Conservation (phyloP, 2,329 filamentous ascomycete genomes). For the Torrubiellomyces zombiae region DNA sequence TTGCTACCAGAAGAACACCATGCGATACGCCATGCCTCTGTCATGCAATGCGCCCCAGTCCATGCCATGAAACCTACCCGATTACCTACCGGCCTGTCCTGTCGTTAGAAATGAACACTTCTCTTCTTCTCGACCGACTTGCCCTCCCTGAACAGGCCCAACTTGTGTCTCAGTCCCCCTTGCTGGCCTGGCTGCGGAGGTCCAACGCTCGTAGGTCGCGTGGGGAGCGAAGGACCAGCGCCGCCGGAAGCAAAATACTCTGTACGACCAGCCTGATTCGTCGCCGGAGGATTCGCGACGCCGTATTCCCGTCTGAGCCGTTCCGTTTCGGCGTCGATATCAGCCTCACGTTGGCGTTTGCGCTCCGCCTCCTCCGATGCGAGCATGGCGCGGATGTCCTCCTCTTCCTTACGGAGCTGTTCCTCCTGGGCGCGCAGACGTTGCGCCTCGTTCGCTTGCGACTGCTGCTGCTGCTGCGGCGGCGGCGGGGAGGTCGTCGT, state of each 20-base stretch:
- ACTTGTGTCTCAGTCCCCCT: too few relatives aligned
- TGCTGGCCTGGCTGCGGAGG: slow-evolving; percentile 17
- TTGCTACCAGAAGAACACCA: too few relatives aligned
- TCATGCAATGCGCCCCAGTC: slow-evolving; percentile 3
- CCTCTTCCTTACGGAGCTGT: slow-evolving; percentile 28
- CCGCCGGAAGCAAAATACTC: slow-evolving; percentile 5
- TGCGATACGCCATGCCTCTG: background rate
- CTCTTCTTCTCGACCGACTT: slow-evolving; percentile 31
- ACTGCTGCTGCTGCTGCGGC: slow-evolving; percentile 17
- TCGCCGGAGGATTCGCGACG: slow-evolving; percentile 27
- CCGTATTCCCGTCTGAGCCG: slow-evolving; percentile 55
- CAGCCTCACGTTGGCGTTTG: slow-evolving; percentile 34
- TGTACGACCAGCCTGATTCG: slow-evolving; percentile 7
- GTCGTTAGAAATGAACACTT: slow-evolving; percentile 24
- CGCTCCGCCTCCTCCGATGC: slow-evolving; percentile 47
- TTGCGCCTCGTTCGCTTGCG: slow-evolving; percentile 61
- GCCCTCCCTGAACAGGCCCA: slow-evolving; percentile 19
- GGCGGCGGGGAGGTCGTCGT: slow-evolving; percentile 7
- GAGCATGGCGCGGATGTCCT: slow-evolving; percentile 50
- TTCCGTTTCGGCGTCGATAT: slow-evolving; percentile 68
- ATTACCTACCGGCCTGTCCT: too few relatives aligned
- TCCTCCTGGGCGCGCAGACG: slow-evolving; percentile 44
- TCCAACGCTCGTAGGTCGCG: slow-evolving; percentile 31
- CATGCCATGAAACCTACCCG: too few relatives aligned
- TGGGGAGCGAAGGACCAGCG: slow-evolving; percentile 16